Conservation (phyloP, 2,329 filamentous ascomycete genomes). For the Rhinocladiella mackenziei region DNA sequence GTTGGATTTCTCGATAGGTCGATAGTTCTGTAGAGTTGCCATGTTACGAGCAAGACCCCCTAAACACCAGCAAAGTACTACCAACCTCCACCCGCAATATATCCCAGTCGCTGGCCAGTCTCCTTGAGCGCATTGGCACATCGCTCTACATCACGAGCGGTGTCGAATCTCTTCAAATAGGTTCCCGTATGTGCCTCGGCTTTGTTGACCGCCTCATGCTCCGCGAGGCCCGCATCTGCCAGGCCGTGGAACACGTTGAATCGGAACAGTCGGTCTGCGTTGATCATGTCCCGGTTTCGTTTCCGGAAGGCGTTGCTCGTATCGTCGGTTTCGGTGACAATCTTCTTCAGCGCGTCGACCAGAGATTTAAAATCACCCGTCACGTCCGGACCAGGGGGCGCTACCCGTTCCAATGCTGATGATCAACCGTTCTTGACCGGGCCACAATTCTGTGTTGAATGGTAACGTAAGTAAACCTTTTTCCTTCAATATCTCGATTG, state of each 20-base stretch:
- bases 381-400: slow-evolving; percentile 1
- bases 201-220: background rate
- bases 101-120: slow-evolving; percentile 3
- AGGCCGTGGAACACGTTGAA: background rate
- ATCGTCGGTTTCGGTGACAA: slow-evolving; percentile 6
- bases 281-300: background rate
- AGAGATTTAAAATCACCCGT: slow-evolving; percentile 1
- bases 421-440: slow-evolving; percentile 1
- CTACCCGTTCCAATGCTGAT: background rate
- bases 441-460: background rate
- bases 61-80: slow-evolving; percentile 2
- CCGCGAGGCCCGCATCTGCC: background rate
- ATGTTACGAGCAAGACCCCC: background rate
- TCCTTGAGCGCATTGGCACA: slow-evolving; percentile 1
- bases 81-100: slow-evolving; percentile 6
- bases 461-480: background rate
- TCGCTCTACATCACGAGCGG: slow-evolving; percentile 3
- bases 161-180: slow-evolving; percentile 5
- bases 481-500: background rate
- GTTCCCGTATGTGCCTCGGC: slow-evolving; percentile 1
- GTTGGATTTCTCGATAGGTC: slow-evolving; percentile 3
- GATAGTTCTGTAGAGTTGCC: background rate
- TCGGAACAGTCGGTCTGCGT: background rate
- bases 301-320: background rate
- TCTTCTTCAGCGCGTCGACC: slow-evolving; percentile 5